Evolutionary conservation across 2,329 filamentous ascomycete species (phyloP), one percentile per base, ranked within the genome.

Genomic region (Cercospora sp.): DNA sequence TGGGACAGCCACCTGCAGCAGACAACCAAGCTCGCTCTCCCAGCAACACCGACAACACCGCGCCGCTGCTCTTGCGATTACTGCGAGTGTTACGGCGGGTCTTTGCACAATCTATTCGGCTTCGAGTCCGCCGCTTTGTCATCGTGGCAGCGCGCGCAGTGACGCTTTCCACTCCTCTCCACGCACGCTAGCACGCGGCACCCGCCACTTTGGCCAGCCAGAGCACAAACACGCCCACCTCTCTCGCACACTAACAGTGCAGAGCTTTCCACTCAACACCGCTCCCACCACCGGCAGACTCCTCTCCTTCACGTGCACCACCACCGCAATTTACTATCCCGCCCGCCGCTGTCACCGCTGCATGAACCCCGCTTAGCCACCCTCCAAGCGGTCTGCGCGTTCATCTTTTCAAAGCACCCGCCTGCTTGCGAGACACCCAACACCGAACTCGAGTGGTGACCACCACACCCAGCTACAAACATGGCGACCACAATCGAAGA

Each of bases 401-500:
- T 70, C 32, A 69, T 72, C 60, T 61, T 61, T 66, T 73, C 70
- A 13, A 30, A 59, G 55, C 55, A 34, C 30, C 32, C 55, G n/a
- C 55, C 55, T 59, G 55, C 32, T 37, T 59, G 55, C 32, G 72
- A 67, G 69, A 72, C 72, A 66, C 67, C 67, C 67, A 67, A 69
- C 70, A 69, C 69, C 70, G 70, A 69, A 60, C 67, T 68, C 69
- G 70, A 68, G 65, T 68, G 67, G 69, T 67, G 63, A 63, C 59
- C 43, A 43, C 16, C 67, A 40, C 65, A 61, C 57, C 30, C 61
- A 66, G 28, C 63, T 66, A 70, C 71, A 79, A 79, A 71, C 72
- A 90, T 89, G 87, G 87, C 87, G 76, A 82, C 88, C 80, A 87
- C 91, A 78, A 94, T 99, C 82, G 89, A 91, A 82, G 95, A 99